Evolutionary conservation across 2,329 filamentous ascomycete genomes (phyloP).

Genomic region (Aspergillus sp.): DNA sequence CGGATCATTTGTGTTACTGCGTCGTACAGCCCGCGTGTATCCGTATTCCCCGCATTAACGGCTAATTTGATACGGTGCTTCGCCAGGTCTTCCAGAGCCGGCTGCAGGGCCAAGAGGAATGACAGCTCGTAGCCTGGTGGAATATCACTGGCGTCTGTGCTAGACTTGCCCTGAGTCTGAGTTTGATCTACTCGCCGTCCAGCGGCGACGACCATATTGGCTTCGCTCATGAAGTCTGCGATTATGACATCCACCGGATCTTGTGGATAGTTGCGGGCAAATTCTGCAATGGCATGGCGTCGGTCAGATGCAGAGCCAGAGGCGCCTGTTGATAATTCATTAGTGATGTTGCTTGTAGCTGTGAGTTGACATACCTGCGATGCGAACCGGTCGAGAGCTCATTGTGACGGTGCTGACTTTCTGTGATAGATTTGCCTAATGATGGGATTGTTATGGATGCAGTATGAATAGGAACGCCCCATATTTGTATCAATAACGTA

Average conservation of each 20-base stretch:
- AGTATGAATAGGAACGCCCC: background rate
- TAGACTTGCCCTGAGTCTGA: slow-evolving; percentile 9
- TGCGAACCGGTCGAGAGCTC: slow-evolving; percentile 26
- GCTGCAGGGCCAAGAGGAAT: slow-evolving; percentile 51
- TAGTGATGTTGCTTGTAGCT: background rate
- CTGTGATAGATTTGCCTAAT: background rate
- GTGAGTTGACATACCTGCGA: slow-evolving; percentile 24
- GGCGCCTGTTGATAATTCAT: slow-evolving; percentile 30
- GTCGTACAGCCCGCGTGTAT: slow-evolving; percentile 42
- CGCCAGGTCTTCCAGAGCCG: slow-evolving; percentile 41
- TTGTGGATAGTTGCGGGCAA: slow-evolving; percentile 40
- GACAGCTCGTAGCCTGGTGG: slow-evolving; percentile 52
- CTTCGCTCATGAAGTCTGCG: slow-evolving; percentile 50
- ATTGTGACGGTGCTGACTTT: slow-evolving; percentile 8
- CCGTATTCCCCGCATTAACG: slow-evolving; percentile 46
- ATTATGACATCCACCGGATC: slow-evolving; percentile 51
- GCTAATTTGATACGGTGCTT: slow-evolving; percentile 44
- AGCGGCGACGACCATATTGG: slow-evolving; percentile 51
- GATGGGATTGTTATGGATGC: background rate
- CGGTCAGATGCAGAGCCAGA: slow-evolving; percentile 49
- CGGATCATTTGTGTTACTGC: slow-evolving; percentile 38
- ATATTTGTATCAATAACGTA: background rate
- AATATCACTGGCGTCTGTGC: slow-evolving; percentile 9
- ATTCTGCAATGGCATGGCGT: slow-evolving; percentile 45
- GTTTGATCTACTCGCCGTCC: slow-evolving; percentile 39